Evolutionary conservation across 2,329 filamentous ascomycete species (phyloP).

Genomic region (Dactylellina sp.): DNA sequence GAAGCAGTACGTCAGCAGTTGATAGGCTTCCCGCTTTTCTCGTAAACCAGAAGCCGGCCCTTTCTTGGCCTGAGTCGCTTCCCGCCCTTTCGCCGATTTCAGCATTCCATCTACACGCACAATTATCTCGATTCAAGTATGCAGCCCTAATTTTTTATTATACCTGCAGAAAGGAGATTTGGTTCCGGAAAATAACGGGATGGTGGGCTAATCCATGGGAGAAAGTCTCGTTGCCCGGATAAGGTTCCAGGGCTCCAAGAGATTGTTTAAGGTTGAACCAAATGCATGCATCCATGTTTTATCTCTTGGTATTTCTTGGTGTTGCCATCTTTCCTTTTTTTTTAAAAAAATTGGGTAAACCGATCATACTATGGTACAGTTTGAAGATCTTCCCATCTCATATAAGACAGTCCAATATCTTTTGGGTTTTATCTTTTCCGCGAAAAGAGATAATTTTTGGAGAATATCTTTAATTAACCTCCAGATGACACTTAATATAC

Average conservation of each 20-base stretch:
- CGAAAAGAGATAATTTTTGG: too few relatives aligned
- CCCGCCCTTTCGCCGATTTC: too few relatives aligned
- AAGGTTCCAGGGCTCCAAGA: constrained; percentile 45
- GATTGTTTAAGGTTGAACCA: constrained; percentile 49
- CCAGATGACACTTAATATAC: too few relatives aligned
- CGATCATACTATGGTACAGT: constrained; percentile 19
- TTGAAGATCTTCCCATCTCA: too few relatives aligned
- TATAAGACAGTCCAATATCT: too few relatives aligned
- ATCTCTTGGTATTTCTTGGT: constrained; percentile 51
- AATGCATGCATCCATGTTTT: constrained; percentile 44
- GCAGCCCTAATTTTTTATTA: too few relatives aligned
- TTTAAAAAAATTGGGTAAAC: constrained; percentile 1
- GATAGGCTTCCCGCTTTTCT: too few relatives aligned
- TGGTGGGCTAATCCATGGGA: constrained; percentile 9
- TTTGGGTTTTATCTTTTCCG: constrained; percentile 13
- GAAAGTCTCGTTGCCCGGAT: constrained; percentile 17
- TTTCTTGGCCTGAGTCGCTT: too few relatives aligned
- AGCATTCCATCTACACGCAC: neutral
- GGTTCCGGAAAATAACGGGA: constrained; percentile 42
- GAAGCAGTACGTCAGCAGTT: neutral
- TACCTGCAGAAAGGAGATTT: neutral
- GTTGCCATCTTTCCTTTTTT: constrained; percentile 23
- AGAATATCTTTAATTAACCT: too few relatives aligned
- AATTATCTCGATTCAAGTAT: too few relatives aligned
- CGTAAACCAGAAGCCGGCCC: too few relatives aligned